These are phyloP conservation scores for Cucurbita moschata DNA, from an alignment of 306 rosid species.

Conservation along the genomic window DNA sequence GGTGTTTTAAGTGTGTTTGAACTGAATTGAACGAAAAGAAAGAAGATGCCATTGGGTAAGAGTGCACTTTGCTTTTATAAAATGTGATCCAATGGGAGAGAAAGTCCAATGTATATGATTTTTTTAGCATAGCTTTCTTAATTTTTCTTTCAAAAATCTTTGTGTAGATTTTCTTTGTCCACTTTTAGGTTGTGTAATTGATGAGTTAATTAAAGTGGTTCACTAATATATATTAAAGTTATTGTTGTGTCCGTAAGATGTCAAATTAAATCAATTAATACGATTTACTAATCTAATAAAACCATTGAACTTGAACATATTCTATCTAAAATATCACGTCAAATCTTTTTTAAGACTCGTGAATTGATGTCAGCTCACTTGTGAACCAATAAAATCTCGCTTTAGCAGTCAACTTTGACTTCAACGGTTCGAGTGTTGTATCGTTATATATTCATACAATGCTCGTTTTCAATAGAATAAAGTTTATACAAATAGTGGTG, in stretches of 20 bases:
- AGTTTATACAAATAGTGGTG: neutral
- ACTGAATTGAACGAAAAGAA: neutral
- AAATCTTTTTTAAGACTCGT: neutral
- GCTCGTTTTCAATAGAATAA: neutral
- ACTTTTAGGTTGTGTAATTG: neutral
- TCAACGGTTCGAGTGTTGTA: too few relatives aligned
- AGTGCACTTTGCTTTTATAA: neutral
- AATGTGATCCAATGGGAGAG: neutral
- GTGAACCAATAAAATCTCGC: neutral
- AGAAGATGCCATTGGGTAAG: conserved; percentile 5
- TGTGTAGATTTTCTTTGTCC: conserved; percentile 3
- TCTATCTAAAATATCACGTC: neutral
- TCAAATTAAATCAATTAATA: neutral
- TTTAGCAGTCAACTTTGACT: neutral
- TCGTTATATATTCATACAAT: neutral
- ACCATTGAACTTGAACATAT: neutral
- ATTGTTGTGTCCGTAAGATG: neutral
- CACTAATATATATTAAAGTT: neutral
- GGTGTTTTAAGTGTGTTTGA: neutral
- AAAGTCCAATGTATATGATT: neutral
- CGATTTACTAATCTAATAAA: neutral
- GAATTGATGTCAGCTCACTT: neutral
- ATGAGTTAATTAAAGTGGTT: conserved; percentile 2
- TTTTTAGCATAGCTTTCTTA: neutral
- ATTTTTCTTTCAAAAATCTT: neutral